Evolutionary conservation across 2,329 filamentous ascomycete genomes (phyloP), one percentile per base, ranked within the genome.

Genomic region (Beauveria rudraprayagi): DNA sequence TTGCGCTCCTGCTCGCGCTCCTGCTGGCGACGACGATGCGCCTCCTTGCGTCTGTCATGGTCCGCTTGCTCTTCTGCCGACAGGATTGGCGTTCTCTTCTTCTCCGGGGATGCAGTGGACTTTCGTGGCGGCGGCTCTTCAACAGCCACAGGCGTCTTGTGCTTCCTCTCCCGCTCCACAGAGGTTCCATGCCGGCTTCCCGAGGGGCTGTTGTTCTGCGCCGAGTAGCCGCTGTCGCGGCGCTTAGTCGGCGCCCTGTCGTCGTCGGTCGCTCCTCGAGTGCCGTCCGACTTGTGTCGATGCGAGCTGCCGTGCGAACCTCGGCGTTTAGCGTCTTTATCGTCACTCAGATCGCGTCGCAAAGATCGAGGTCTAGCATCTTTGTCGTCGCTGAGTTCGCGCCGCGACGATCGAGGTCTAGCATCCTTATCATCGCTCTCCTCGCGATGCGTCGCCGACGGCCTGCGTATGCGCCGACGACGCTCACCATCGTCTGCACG

Each of bases 1-100:
- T 62, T 59, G 10, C 56, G 60, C 48, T 64, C 60, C 1, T 26
- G 57, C 17, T 66, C 40, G 5, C 48, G 66, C 50, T 66, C 62
- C n/a, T 53, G 52, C 40, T 24, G 41, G 61, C 30, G 63, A 22
- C 34, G 60, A 52, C 46, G 63, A 56, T 57, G 76, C 65, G 82
- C 79, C 56, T 75, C 76, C 68, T 78, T 82, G 62, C 77, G 76
- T 64, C 68, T 77, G 1, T 83, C 80, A 59, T 81, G 77, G 2
- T 75, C 77, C 17, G 74, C 78, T 62, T 80, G 79, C 65, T 83
- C 79, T 63, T 82, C 79, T 2, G 34, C 34, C 5, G 34, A 37
- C 34, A 37, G 34, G 5, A 37, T 37, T 16, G 75, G 70, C 3
- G 77, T 80, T 61, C 79, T 76, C 47, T 65, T 68, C 24, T 19